Conservation (phyloP, 257 asterid genomes). For the Salvia splendens region DNA sequence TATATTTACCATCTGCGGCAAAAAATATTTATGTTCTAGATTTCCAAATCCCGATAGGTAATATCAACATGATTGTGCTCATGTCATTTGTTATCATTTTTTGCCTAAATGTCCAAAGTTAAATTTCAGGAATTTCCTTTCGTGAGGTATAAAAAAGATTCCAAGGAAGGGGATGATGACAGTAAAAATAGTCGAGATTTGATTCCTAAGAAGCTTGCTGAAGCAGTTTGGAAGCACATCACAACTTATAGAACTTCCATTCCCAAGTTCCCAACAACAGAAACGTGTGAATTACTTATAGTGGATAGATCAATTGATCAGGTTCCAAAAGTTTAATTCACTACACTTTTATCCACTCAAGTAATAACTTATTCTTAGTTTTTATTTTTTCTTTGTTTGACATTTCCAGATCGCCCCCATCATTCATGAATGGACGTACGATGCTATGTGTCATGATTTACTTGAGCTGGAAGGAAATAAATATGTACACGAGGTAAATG, state of each 20-base stretch:
- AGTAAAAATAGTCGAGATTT: slow-evolving; percentile 50
- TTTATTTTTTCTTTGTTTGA: slow-evolving; percentile 1
- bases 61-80: slow-evolving; percentile 19
- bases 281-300: slow-evolving; percentile 91
- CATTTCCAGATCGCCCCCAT: slow-evolving; percentile 80
- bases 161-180: slow-evolving; percentile 54
- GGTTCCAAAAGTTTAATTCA: slow-evolving; percentile 44
- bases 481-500: slow-evolving; percentile 76
- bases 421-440: slow-evolving; percentile 98
- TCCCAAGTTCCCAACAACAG: slow-evolving; percentile 78
- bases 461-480: slow-evolving; percentile 91
- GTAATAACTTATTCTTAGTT: slow-evolving; percentile 4
- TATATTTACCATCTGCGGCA: not conserved
- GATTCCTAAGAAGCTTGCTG: slow-evolving; percentile 77
- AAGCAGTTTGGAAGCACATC: slow-evolving; percentile 70
- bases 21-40: not conserved
- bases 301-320: slow-evolving; percentile 92
- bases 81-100: slow-evolving; percentile 13
- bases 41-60: slow-evolving; percentile 15
- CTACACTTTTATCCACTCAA: slow-evolving; percentile 1
- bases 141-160: slow-evolving; percentile 72
- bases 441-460: slow-evolving; percentile 97
- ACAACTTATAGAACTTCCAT: slow-evolving; percentile 64
- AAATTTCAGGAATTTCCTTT: slow-evolving; percentile 75
- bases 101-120: slow-evolving; percentile 11